Evolutionary conservation across 2,329 filamentous ascomycete genomes (phyloP), one percentile per base, ranked within the genome.

Genomic region (Fusarium nelsonii): DNA sequence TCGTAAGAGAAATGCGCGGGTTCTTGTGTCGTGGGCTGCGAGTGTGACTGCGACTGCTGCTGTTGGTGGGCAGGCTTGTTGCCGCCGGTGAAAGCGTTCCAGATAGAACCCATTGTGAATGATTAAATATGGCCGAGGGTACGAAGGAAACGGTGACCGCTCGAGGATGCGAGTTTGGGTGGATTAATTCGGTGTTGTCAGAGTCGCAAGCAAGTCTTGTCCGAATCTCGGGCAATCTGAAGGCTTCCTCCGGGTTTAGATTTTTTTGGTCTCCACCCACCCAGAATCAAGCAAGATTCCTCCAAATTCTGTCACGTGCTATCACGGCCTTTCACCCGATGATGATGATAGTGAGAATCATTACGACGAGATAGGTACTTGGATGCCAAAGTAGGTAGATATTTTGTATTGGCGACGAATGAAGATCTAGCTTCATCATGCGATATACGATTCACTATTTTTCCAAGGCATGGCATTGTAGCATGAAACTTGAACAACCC

Each of bases 1-100:
- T 94, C 90, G 81, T 93, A 94, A 71, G 85, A 80, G 56, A 84
- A 80, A 63, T 85, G 80, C 60, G 87, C 81, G 73, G 85, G 82
- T 64, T 85, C 78, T 69, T 87, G 81, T 83, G 80, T 68, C 45
- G 73, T 61, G 68, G 82, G 68, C 46, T 71, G 72, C 45, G 75
- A 73, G 58, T 72, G 71, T 51, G 72, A 73, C 58, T 77, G 77
- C 75, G 77, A 84, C 79, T 75, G 83, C 59, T 79, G 83, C 59
- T 80, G 76, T 45, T 80, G 79, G 40, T 81, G 78, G 62, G 76
- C 75, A 37, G 78, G 77, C 76, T 83, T 85, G 80, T 86, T 88
- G 78, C 84, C 85, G 74, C 86, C 85, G n/a, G 87, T 88, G 73
- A 90, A 81, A 70, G 87, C 83, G 75, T 87, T 86, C 87, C 87